Evolutionary conservation across 768 basidiomycete species (phyloP).

Genomic region (Russula earlei): DNA sequence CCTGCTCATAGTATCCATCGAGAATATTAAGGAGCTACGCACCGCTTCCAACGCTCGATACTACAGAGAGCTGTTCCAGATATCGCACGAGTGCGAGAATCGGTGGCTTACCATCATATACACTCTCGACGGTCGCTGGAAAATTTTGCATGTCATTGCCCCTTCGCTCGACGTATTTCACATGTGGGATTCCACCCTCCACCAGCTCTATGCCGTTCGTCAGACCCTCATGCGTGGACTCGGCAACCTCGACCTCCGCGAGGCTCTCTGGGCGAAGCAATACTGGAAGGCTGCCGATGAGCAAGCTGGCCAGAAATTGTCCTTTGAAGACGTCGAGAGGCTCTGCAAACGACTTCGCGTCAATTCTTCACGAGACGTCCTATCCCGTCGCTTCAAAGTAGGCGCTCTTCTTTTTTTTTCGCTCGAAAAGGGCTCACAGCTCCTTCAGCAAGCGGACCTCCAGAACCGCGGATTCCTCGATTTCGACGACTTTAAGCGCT

Average conservation of each 20-base stretch:
- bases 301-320: conserved; percentile 49
- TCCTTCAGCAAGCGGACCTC: conserved; percentile 53
- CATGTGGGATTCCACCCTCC: conserved; percentile 57
- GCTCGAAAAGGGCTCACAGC: background rate
- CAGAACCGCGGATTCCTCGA: conserved; percentile 51
- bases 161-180: conserved; percentile 50
- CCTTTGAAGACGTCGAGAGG: conserved; percentile 62
- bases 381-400: conserved; percentile 53
- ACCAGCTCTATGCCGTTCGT: conserved; percentile 53
- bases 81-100: conserved; percentile 49
- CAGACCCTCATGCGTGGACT: conserved; percentile 62
- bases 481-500: conserved; percentile 69
- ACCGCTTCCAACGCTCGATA: conserved; percentile 59
- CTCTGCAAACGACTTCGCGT: conserved; percentile 66
- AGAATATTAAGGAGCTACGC: conserved; percentile 80
- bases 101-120: conserved; percentile 86
- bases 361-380: conserved; percentile 42
- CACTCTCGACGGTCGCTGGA: conserved; percentile 65
- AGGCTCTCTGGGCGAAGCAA: conserved; percentile 69
- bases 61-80: conserved; percentile 61
- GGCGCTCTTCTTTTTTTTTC: background rate
- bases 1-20: conserved; percentile 58
- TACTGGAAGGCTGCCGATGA: conserved; percentile 73
- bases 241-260: conserved; percentile 51
- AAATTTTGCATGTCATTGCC: conserved; percentile 79